Evolutionary conservation across 2,329 filamentous ascomycete genomes (phyloP).

Genomic region (Simplicillium aogashimaense): DNA sequence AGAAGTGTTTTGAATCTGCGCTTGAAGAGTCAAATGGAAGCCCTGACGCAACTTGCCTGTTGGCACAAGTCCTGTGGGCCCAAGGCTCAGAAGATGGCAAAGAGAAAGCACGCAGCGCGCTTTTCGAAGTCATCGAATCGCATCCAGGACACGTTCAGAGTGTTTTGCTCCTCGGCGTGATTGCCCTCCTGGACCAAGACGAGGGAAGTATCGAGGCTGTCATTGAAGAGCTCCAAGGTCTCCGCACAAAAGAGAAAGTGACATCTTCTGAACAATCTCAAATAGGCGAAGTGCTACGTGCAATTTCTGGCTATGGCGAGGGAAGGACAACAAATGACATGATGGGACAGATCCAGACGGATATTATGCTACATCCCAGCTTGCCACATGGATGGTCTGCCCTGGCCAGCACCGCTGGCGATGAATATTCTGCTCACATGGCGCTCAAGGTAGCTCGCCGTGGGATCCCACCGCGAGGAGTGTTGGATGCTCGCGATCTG

Average conservation of each 20-base stretch:
- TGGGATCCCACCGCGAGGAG: conserved; percentile 62
- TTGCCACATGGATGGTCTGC: conserved; percentile 74
- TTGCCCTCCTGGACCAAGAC: conserved; percentile 74
- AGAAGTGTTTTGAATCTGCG: conserved; percentile 71
- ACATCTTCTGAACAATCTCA: conserved; percentile 53
- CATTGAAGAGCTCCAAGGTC: conserved; percentile 60
- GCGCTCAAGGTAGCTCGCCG: conserved; percentile 69
- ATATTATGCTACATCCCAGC: conserved; percentile 73
- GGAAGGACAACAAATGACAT: conserved; percentile 38
- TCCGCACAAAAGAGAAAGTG: conserved; percentile 59
- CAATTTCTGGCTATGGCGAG: conserved; percentile 53
- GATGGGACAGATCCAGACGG: conserved; percentile 57
- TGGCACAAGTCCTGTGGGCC: conserved; percentile 90
- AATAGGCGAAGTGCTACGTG: conserved; percentile 67
- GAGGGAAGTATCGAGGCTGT: conserved; percentile 73
- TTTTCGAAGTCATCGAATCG: conserved; percentile 71
- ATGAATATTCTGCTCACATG: conserved; percentile 58
- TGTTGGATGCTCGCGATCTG: conserved; percentile 58
- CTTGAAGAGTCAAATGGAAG: conserved; percentile 66
- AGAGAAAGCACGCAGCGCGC: conserved; percentile 63
- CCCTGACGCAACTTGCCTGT: conserved; percentile 75
- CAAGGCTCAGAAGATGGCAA: conserved; percentile 67
- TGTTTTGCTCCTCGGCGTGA: conserved; percentile 71
- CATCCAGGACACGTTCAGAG: conserved; percentile 69
- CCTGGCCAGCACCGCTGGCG: conserved; percentile 51